Evolutionary conservation across 805 yeast species (phyloP).

Genomic region (Saturnispora sekii): DNA sequence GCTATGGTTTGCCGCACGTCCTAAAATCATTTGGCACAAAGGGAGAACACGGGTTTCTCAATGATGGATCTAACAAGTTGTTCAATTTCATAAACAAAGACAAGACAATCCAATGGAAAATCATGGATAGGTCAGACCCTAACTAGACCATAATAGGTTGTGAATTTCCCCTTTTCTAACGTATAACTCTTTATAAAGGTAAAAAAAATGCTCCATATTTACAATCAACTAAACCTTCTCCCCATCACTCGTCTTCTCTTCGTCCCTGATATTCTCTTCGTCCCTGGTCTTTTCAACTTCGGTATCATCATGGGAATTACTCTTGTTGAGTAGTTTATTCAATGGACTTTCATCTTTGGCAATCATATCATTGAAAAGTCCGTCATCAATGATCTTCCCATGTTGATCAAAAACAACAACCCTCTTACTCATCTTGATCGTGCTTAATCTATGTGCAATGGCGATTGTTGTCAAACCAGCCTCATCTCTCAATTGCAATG

Average conservation of each 20-base stretch:
- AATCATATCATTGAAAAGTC: slow-evolving; percentile 45
- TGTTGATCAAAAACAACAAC: slow-evolving; percentile 63
- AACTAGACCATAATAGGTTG: slow-evolving; percentile 6
- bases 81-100: slow-evolving; percentile 14
- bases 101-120: slow-evolving; percentile 23
- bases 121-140: slow-evolving; percentile 23
- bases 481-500: slow-evolving; percentile 45
- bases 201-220: background rate
- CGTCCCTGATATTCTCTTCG: slow-evolving; percentile 9
- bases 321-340: slow-evolving; percentile 32
- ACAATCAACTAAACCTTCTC: background rate
- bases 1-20: slow-evolving; percentile 23
- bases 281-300: slow-evolving; percentile 16
- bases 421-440: slow-evolving; percentile 74
- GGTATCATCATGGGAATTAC: slow-evolving; percentile 18
- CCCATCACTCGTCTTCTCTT: background rate
- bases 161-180: background rate
- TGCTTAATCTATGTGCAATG: slow-evolving; percentile 85
- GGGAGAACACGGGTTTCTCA: slow-evolving; percentile 22
- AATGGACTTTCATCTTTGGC: slow-evolving; percentile 35
- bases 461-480: slow-evolving; percentile 68
- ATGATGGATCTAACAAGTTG: slow-evolving; percentile 24
- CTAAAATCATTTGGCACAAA: slow-evolving; percentile 19
- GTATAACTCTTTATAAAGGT: background rate
- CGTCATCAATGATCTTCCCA: slow-evolving; percentile 70